Conservation (phyloP, 768 basidiomycete species). For the Glaciozyma antarctica region DNA sequence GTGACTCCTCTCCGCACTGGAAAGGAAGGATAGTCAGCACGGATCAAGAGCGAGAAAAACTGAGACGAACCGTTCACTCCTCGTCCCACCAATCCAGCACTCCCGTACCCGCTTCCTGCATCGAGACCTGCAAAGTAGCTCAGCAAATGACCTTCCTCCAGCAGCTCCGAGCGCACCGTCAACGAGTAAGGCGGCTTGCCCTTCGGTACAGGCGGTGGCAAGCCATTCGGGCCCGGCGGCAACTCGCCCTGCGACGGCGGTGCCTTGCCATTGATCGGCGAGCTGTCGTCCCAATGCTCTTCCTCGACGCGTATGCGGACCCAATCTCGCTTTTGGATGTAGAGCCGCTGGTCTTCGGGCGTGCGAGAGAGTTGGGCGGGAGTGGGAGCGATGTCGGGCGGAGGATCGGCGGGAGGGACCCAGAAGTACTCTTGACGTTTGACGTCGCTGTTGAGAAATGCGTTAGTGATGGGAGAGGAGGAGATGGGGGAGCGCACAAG, state of each 20-base stretch:
- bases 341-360: slow-evolving; percentile 29
- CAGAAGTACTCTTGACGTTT: slow-evolving; percentile 39
- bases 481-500: slow-evolving; percentile 36
- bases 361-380: slow-evolving; percentile 16
- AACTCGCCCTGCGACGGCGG: not conserved
- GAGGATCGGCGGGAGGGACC: slow-evolving; percentile 28
- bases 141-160: not conserved
- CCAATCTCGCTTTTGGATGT: slow-evolving; percentile 30
- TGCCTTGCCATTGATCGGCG: slow-evolving; percentile 19
- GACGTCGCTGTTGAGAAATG: slow-evolving; percentile 36
- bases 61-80: slow-evolving; percentile 16
- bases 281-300: slow-evolving; percentile 33
- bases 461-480: not conserved
- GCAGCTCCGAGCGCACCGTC: slow-evolving; percentile 33
- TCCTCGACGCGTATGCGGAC: slow-evolving; percentile 33
- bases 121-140: slow-evolving; percentile 37
- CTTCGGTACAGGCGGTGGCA: not conserved
- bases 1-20: too few relatives aligned
- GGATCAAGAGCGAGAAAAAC: too few relatives aligned
- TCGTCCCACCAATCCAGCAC: slow-evolving; percentile 42
- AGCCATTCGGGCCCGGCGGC: not conserved
- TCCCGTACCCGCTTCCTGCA: slow-evolving; percentile 42
- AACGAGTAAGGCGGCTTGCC: slow-evolving; percentile 38
- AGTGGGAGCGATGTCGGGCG: not conserved
- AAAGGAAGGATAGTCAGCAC: too few relatives aligned